phyloP scores from a whole-genome alignment of 305 asterid species.

The Salvia sclarea region DNA sequence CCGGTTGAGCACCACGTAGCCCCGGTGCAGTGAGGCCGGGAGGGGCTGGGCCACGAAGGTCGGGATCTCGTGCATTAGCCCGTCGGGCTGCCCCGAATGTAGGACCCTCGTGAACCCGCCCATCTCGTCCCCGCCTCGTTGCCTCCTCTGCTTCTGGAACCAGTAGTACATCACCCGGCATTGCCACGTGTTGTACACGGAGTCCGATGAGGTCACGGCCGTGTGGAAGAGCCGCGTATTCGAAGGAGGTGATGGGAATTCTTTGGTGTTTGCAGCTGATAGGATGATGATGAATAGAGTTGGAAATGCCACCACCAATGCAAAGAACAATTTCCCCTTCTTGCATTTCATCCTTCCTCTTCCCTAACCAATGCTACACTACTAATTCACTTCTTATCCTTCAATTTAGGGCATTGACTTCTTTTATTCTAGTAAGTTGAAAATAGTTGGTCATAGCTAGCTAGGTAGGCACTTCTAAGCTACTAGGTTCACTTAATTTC shows the following conservation, averaged over 20 bases:
- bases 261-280: too few species aligned
- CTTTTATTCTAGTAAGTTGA: too few species aligned
- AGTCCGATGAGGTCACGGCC: slow-evolving; percentile 82
- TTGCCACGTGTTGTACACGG: slow-evolving; percentile 87
- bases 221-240: slow-evolving; percentile 56
- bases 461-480: too few species aligned
- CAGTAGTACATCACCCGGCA: slow-evolving; percentile 83
- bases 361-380: too few species aligned
- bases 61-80: slow-evolving; percentile 85
- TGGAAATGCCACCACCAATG: slow-evolving; percentile 51
- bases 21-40: slow-evolving; percentile 48
- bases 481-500: too few species aligned
- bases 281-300: slow-evolving; percentile 34
- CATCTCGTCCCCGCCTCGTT: slow-evolving; percentile 55
- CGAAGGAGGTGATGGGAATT: too few species aligned
- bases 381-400: too few species aligned
- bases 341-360: too few species aligned
- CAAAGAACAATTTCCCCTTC: slow-evolving; percentile 65
- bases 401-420: too few species aligned
- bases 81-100: slow-evolving; percentile 64
- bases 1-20: slow-evolving; percentile 81
- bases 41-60: slow-evolving; percentile 82
- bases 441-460: too few species aligned
- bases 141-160: slow-evolving; percentile 54
- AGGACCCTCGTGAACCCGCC: slow-evolving; percentile 80